A percentile compares a stretch with the other conserved stretches of the same genome.
phyloP scores from a whole-genome alignment of 108 stramenopile genomes.

The Fistulifera pelliculosa region DNA sequence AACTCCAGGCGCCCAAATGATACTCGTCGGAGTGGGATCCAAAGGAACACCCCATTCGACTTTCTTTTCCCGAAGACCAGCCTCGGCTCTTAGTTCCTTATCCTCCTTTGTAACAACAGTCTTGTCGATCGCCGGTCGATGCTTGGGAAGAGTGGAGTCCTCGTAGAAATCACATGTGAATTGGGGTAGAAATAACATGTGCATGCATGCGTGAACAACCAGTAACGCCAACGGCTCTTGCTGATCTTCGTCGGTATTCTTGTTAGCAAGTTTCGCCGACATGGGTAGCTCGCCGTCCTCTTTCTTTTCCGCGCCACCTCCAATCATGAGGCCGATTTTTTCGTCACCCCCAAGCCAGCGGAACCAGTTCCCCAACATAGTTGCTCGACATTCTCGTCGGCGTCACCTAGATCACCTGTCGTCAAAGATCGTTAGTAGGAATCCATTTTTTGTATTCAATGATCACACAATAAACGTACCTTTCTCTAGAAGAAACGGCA shows the following conservation, averaged over 20 bases:
- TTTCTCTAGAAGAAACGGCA: slow-evolving; percentile 88
- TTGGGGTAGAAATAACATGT: slow-evolving; percentile 87
- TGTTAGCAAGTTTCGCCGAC: slow-evolving; percentile 8
- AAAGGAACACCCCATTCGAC: slow-evolving; percentile 43
- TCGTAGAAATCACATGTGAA: slow-evolving; percentile 92
- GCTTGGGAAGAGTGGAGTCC: slow-evolving; percentile 28
- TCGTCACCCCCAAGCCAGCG: slow-evolving; percentile 24
- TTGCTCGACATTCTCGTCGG: slow-evolving; percentile 66
- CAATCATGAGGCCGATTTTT: slow-evolving; percentile 44
- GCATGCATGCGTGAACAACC: slow-evolving; percentile 90
- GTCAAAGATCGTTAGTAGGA: neutral
- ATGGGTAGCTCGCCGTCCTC: slow-evolving; percentile 7
- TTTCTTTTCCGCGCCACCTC: slow-evolving; percentile 13
- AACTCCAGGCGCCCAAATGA: slow-evolving; percentile 69
- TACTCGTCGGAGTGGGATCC: slow-evolving; percentile 45
- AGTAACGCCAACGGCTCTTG: slow-evolving; percentile 84
- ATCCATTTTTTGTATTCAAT: neutral
- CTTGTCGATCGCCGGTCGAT: neutral
- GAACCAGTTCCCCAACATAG: slow-evolving; percentile 71
- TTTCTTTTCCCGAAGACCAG: slow-evolving; percentile 39
- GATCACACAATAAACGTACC: slow-evolving; percentile 22
- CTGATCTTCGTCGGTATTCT: slow-evolving; percentile 39
- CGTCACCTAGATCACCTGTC: slow-evolving; percentile 69
- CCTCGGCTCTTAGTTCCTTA: slow-evolving; percentile 44
- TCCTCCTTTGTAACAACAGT: slow-evolving; percentile 27